Evolutionary conservation across 345 rosid species (phyloP).

Genomic region (Salix brachista): DNA sequence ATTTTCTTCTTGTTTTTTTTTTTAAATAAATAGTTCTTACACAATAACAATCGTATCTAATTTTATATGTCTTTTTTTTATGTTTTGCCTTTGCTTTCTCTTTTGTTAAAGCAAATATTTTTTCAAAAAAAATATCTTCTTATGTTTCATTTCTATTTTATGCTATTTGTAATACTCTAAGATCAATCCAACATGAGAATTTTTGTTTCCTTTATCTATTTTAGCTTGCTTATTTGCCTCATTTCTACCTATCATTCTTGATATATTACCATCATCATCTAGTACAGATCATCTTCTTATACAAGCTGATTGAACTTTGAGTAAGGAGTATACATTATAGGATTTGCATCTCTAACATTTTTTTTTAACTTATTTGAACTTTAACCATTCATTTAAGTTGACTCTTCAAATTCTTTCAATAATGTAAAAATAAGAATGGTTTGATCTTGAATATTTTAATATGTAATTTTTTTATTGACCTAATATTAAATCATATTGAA

Average conservation of each 20-base stretch:
- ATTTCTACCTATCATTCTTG: background rate
- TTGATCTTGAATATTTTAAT: too few species aligned
- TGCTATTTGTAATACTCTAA: background rate
- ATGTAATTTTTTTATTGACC: too few species aligned
- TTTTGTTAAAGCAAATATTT: background rate
- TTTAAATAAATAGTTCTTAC: background rate
- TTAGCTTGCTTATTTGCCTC: background rate
- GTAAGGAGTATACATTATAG: background rate
- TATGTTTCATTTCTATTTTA: background rate
- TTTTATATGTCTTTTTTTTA: background rate
- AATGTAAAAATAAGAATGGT: too few species aligned
- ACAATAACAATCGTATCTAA: background rate
- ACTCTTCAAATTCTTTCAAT: too few species aligned
- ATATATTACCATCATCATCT: background rate
- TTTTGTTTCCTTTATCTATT: background rate
- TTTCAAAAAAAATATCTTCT: background rate
- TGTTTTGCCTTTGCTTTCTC: background rate
- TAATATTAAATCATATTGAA: too few species aligned
- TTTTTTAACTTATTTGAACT: too few species aligned
- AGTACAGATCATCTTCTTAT: background rate
- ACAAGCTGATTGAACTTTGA: background rate
- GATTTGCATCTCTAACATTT: background rate
- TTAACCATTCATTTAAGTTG: too few species aligned
- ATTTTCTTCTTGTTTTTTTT: background rate
- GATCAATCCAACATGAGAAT: background rate